Evolutionary conservation across 495 filamentous ascomycete species (phyloP), one percentile per base, ranked within the genome.

Genomic region (Pyrenula massariospora): DNA sequence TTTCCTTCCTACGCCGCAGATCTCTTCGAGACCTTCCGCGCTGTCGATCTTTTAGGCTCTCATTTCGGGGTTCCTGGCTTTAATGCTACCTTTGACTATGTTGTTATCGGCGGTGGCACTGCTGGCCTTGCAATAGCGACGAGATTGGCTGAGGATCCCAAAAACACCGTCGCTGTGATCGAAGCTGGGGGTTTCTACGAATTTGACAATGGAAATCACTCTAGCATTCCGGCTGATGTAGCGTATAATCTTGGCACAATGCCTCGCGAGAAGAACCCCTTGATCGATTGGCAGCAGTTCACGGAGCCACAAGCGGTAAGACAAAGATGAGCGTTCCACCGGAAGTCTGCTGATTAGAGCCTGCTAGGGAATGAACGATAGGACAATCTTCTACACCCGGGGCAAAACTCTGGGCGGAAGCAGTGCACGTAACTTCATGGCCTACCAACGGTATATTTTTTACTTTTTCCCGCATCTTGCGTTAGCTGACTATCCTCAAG

Each of bases 181-280:
- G 83, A 85, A 65, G 81, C 82, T 3, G 82, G 83, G 0, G 73
- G 71, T 2, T 76, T 76, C 59, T 84, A 84, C 57, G 73, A 84
- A 62, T 53, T 67, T 11, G 71, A 72, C 64, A 64, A 64, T 68
- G 58, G 73, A 59, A 68, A 76, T 58, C 48, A 66, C 19, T 71
- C 63, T 53, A 59, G 62, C 15, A 63, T 84, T 3, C 81, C 80
- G 0, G 73, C 57, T 2, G 68, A 68, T 23, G 66, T 57, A 10
- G 60, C 59, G 8, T 22, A 72, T 19, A 67, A 67, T 2, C 59
- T 66, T 3, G 73, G 73, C 10, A 66, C 73, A 10, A 59, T 65
- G 50, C 59, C 66, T 1, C 54, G 52, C 0, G 65, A 64, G 0
- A 62, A 60, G 20, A 62, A 69, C 1, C 66, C 69, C 0, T 62